Conservation (phyloP, 2,329 filamentous ascomycete genomes). For the Claviceps sp. region DNA sequence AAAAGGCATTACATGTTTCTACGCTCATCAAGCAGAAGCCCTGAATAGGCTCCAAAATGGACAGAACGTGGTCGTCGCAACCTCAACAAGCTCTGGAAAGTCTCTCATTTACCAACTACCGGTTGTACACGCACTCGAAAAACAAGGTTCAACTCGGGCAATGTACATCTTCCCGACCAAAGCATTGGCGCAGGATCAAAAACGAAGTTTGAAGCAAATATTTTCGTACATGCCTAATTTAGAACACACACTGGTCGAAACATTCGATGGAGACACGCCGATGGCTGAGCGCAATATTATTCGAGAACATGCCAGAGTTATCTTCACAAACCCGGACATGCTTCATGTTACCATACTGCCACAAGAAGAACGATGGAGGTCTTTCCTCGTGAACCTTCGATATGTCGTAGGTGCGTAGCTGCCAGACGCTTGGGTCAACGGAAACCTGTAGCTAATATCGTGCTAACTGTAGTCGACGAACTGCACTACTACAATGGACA, state of each 20-base stretch:
- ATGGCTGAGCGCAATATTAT: conserved; percentile 68
- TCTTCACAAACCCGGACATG: conserved; percentile 98
- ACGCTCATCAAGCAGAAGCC: conserved; percentile 84
- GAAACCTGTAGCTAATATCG: background rate
- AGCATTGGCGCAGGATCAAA: conserved; percentile 88
- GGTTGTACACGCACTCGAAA: conserved; percentile 74
- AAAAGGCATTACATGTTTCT: conserved; percentile 72
- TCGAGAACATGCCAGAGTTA: conserved; percentile 77
- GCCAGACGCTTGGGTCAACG: background rate
- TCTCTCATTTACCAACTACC: conserved; percentile 97
- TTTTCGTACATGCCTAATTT: conserved; percentile 67
- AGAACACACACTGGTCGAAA: conserved; percentile 69
- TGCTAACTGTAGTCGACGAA: conserved; percentile 48
- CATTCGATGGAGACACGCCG: conserved; percentile 89
- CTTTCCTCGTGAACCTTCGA: conserved; percentile 75
- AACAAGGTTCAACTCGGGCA: conserved; percentile 62
- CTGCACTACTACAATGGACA: conserved; percentile 93
- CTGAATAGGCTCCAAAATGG: conserved; percentile 79
- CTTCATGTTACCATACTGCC: conserved; percentile 87
- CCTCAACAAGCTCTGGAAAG: conserved; percentile 92
- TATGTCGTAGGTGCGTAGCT: conserved; percentile 60
- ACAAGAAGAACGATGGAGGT: conserved; percentile 79
- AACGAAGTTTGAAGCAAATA: conserved; percentile 74
- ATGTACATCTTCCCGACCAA: conserved; percentile 99
- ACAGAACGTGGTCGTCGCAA: conserved; percentile 80